Percentiles rank a stretch among this genome's conserved stretches.
Conservation (phyloP, 805 yeast species). For the Candida sanyiensis region DNA sequence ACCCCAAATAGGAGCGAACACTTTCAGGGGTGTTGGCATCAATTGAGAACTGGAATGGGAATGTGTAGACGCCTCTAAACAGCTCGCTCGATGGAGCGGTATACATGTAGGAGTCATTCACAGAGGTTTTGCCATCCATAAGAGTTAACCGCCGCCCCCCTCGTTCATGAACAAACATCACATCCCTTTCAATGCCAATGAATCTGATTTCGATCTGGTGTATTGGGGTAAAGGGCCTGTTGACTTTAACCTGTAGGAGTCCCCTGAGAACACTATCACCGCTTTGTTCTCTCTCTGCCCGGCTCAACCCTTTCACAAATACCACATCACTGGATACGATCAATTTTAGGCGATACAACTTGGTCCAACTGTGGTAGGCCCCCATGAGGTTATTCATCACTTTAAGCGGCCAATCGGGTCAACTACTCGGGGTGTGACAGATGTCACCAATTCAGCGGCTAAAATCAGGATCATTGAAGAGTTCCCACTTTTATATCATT, state of each 20-base stretch:
- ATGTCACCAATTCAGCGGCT: too few relatives aligned
- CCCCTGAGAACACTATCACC: slow-evolving; percentile 15
- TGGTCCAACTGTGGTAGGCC: slow-evolving; percentile 2
- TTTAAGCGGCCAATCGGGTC: too few relatives aligned
- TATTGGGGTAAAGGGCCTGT: slow-evolving; percentile 7
- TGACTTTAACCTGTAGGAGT: slow-evolving; percentile 11
- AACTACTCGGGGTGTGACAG: too few relatives aligned
- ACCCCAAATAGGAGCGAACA: slow-evolving; percentile 10
- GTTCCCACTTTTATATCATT: too few relatives aligned
- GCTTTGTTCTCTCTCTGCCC: slow-evolving; percentile 14
- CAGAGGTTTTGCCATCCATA: slow-evolving; percentile 1
- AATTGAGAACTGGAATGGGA: slow-evolving; percentile 23
- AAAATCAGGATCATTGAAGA: too few relatives aligned
- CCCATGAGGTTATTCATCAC: slow-evolving; percentile 1
- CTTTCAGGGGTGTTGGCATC: slow-evolving; percentile 20
- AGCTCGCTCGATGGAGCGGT: slow-evolving; percentile 1
- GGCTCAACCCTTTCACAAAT: slow-evolving; percentile 17
- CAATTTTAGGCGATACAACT: slow-evolving; percentile 4
- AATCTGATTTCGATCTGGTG: slow-evolving; percentile 13
- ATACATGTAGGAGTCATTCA: slow-evolving; percentile 16
- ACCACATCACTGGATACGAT: slow-evolving; percentile 13
- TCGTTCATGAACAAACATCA: slow-evolving; percentile 1
- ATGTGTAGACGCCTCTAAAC: slow-evolving; percentile 16
- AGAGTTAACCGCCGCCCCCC: slow-evolving; percentile 4
- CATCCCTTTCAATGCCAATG: slow-evolving; percentile 15